Evolutionary conservation across 805 yeast genomes (phyloP), one percentile per base, ranked within the genome.

Genomic region (Kluyveromyces nonfermentans): DNA sequence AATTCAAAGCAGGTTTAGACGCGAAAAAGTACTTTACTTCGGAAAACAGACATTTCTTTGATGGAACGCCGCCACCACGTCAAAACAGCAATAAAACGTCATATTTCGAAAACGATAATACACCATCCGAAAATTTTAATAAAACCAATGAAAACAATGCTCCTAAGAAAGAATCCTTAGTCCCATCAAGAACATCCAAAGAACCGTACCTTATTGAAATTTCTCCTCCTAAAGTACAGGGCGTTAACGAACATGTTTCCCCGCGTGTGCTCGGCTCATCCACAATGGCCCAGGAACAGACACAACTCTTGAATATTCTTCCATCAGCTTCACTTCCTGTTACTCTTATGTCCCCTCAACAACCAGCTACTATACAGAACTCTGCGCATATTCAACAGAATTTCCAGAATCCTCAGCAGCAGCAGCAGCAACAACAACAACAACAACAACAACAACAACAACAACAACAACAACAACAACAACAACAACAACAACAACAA

Each of bases 1-100:
- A 47, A 37, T 57, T 42, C 22, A 45, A 46, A 32, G 41, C 36
- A 10, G 43, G 28, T 7, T 19, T 31, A 19, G 34, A 28, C 2
- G 10, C 41, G 8, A 15, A 16, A 10, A 22, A 14, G 15, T 38
- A 30, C n/a, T 38, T n/a, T 38, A 6, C 17, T 28, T n/a, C 33
- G 16, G 19, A 25, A n/a, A 38, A 25, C n/a, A 22, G 28, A 16
- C 34, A 38, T 7, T 28, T 25, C 10, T 38, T 38, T 34, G 28
- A 38, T 17, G 41, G 41, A 10, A 38, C 41, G 14, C 41, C 41
- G 12, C 41, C 41, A 25, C 34, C 34, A 7, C 41, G 31, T 38
- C 22, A 31, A 28, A 17, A 17, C 28, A 33, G 31, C n/a, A 38
- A 38, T 15, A 15, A 15, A 9, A 9, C 31, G 12, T 38, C 41